Evolutionary conservation across 176 grass and related monocot species (phyloP), one percentile per base, ranked within the genome.

Genomic region (Lolium perenne): DNA sequence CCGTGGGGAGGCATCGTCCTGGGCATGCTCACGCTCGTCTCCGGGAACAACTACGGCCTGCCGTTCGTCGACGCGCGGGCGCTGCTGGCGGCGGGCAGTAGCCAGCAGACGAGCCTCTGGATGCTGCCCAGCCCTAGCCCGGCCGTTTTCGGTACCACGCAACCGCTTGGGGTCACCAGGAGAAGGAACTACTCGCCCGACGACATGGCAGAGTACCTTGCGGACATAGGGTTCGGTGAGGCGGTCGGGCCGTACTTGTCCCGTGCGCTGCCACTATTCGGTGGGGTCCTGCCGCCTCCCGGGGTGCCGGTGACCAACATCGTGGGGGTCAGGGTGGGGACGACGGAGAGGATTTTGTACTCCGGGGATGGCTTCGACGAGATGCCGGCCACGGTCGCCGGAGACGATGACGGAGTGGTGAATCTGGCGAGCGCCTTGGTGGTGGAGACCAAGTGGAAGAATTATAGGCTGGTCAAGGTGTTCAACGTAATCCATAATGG

Each of bases 1-100:
- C 92, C 92, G 17, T 91, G 89, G 92, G 86, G 83, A 2, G 92
- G 92, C 25, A 15, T 70, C 17, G 92, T 83, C 1, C 4, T 47
- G 0, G 86, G 40, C 17, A 94, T 91, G 88, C 38, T n/a, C 1
- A 21, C 23, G 6, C 78, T 91, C 48, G 62, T 62, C 3, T 57
- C 82, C 49, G 89, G 92, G 1, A 77, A 85, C 72, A 80, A 51
- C 23, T 71, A 89, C 17, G 83, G 83, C 65, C 47, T 94, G 55
- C 83, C 89, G 11, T 81, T 89, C 26, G 79, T 91, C 8, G 85
- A 94, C 53, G 89, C 89, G 43, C 15, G 65, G n/a, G 16, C 85
- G 22, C 10, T 91, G 0, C 63, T 48, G 43, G 63, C 1, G 18
- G 57, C 86, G 38, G 69, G 78, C 66, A 53, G 64, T 43, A 82